Percentiles rank a stretch among this genome's conserved stretches.
phyloP scores from a whole-genome alignment of 2,329 filamentous ascomycete genomes.

The Colletotrichum ledebouriae region DNA sequence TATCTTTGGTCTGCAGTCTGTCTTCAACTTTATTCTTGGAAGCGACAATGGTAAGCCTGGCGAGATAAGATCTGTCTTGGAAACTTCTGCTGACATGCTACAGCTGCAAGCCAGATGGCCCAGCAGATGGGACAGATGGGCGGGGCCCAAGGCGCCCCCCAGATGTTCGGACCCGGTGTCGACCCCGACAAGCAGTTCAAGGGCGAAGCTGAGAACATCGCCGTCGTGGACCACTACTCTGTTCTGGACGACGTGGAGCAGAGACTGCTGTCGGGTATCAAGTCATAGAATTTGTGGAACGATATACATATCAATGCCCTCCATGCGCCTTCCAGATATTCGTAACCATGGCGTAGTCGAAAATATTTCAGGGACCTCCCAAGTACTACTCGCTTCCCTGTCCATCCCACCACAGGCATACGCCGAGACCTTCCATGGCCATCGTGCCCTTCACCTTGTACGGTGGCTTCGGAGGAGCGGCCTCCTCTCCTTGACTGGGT shows the following conservation, averaged over 20 bases:
- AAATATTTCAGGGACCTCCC: conserved; percentile 14
- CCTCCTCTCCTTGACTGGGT: conserved; percentile 72
- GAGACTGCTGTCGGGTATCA: conserved; percentile 75
- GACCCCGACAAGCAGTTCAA: conserved; percentile 97
- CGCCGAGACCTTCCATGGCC: conserved; percentile 72
- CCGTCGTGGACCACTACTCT: conserved; percentile 93
- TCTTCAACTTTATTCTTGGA: conserved; percentile 96
- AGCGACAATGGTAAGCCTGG: conserved; percentile 87
- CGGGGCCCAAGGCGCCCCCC: conserved; percentile 65
- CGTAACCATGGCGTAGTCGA: neutral
- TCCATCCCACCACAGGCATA: conserved; percentile 74
- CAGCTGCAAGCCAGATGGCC: conserved; percentile 91
- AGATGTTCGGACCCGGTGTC: conserved; percentile 91
- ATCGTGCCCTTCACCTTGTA: conserved; percentile 78
- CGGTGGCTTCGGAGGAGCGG: conserved; percentile 73
- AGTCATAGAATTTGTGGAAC: conserved; percentile 50
- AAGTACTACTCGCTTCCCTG: conserved; percentile 33
- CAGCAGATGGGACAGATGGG: conserved; percentile 91
- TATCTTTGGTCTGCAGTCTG: conserved; percentile 94
- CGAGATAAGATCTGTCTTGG: neutral
- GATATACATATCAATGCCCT: conserved; percentile 23
- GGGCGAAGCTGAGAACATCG: conserved; percentile 93
- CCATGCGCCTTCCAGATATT: conserved; percentile 10
- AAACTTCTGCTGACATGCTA: conserved; percentile 47
- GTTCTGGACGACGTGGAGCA: conserved; percentile 91